These are phyloP conservation scores for Chrysochromulina parva DNA, from an alignment of 78 protist genomes.

Conservation along the genomic window DNA sequence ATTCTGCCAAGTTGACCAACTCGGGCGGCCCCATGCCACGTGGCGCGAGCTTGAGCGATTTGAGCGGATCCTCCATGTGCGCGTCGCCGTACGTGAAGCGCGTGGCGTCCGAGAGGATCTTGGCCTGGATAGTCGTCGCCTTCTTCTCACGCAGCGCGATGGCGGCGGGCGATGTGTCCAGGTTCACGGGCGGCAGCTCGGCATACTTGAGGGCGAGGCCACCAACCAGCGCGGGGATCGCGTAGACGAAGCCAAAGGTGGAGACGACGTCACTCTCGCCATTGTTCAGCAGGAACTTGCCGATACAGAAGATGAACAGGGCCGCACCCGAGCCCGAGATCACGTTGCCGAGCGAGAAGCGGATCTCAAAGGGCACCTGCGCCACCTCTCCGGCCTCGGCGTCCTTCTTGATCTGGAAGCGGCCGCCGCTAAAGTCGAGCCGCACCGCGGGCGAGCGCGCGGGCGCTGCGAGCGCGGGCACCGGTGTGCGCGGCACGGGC, in stretches of 20 bases:
- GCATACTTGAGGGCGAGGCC: not conserved
- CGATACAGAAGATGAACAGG: not conserved
- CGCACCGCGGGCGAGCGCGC: too few relatives aligned
- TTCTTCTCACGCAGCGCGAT: not conserved
- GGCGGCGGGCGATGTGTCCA: not conserved
- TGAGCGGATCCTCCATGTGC: not conserved
- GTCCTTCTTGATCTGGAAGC: too few relatives aligned
- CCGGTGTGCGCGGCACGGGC: too few relatives aligned
- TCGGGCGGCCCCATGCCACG: conserved; percentile 14
- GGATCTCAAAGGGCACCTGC: not conserved
- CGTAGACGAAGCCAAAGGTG: not conserved
- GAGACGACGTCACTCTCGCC: not conserved
- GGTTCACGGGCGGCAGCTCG: not conserved
- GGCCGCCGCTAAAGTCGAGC: too few relatives aligned
- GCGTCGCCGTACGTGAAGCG: conserved; percentile 19
- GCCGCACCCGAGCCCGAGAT: not conserved
- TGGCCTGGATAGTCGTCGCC: not conserved
- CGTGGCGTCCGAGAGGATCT: conserved; percentile 14
- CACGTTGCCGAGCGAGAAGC: not conserved
- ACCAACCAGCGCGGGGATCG: not conserved
- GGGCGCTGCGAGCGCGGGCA: too few relatives aligned
- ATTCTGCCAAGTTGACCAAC: not conserved
- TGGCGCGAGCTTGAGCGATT: not conserved
- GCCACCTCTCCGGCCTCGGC: too few relatives aligned
- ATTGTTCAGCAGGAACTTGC: not conserved